A percentile compares a stretch with the other conserved stretches of the same genome.
Conservation (phyloP, 495 filamentous ascomycete genomes). For the Tuber indicum region DNA sequence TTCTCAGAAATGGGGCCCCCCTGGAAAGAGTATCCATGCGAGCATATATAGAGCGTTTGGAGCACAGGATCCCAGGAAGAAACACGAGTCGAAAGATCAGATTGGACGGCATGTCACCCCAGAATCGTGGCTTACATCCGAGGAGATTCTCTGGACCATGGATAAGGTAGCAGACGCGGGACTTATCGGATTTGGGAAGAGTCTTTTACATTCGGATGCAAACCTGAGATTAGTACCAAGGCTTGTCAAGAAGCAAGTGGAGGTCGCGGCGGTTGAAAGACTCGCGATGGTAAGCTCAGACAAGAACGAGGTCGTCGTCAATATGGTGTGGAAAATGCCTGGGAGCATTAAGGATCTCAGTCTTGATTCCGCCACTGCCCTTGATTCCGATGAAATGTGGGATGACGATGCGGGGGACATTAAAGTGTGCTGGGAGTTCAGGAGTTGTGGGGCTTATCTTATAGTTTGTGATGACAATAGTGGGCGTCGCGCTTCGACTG, state of each 20-base stretch:
- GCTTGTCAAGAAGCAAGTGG: conserved; percentile 28
- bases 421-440: conserved; percentile 35
- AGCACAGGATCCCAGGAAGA: conserved; percentile 3
- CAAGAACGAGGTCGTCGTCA: conserved; percentile 23
- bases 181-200: conserved; percentile 27
- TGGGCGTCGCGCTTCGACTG: conserved; percentile 19
- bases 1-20: conserved; percentile 26
- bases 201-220: conserved; percentile 36
- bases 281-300: conserved; percentile 29
- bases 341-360: conserved; percentile 25
- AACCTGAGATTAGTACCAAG: conserved; percentile 36
- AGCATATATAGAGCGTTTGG: conserved; percentile 28
- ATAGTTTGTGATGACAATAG: conserved; percentile 36
- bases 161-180: conserved; percentile 21
- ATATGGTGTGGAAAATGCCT: conserved; percentile 36
- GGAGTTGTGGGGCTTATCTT: conserved; percentile 33
- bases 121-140: conserved; percentile 15
- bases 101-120: neutral
- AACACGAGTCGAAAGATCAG: neutral
- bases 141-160: conserved; percentile 23
- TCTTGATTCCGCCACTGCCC: conserved; percentile 14
- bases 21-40: conserved; percentile 24
- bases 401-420: conserved; percentile 17
- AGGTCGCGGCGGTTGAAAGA: conserved; percentile 34
- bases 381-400: conserved; percentile 20